Percentiles rank a stretch among this genome's conserved stretches.
Conservation (phyloP, 352 stramenopile genomes). For the Stramenopiles sp. region DNA sequence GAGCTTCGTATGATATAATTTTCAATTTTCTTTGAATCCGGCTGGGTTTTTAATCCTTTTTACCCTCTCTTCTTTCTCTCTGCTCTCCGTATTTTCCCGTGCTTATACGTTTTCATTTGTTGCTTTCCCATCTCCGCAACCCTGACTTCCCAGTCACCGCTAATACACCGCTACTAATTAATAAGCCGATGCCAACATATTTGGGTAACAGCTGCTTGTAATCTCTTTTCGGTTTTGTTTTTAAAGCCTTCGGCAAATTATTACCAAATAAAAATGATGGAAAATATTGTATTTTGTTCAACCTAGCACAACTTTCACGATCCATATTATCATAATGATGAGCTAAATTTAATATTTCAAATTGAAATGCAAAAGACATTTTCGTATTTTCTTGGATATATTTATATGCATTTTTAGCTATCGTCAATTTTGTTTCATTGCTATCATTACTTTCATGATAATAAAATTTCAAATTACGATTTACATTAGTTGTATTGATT, state of each 20-base stretch:
- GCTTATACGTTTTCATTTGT: conserved; percentile 5
- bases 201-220: too few relatives aligned
- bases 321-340: conserved; percentile 7
- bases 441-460: conserved; percentile 7
- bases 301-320: conserved; percentile 5
- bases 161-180: neutral
- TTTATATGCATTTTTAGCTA: conserved; percentile 8
- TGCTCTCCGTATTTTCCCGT: conserved; percentile 1
- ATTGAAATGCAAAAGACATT: conserved; percentile 7
- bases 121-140: neutral
- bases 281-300: conserved; percentile 8
- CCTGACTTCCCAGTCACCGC: neutral
- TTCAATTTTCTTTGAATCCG: conserved; percentile 7
- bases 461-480: conserved; percentile 8
- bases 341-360: conserved; percentile 8
- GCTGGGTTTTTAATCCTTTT: conserved; percentile 5
- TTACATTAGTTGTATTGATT: conserved; percentile 8
- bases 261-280: conserved; percentile 7
- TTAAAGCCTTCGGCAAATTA: conserved; percentile 5
- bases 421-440: conserved; percentile 4
- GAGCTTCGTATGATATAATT: neutral
- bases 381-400: conserved; percentile 7
- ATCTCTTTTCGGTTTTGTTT: neutral
- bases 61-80: neutral
- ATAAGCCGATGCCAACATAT: too few relatives aligned